Base-by-base conservation (phyloP, 2,329 filamentous ascomycete species). In the Aspergillus ruber region DNA sequence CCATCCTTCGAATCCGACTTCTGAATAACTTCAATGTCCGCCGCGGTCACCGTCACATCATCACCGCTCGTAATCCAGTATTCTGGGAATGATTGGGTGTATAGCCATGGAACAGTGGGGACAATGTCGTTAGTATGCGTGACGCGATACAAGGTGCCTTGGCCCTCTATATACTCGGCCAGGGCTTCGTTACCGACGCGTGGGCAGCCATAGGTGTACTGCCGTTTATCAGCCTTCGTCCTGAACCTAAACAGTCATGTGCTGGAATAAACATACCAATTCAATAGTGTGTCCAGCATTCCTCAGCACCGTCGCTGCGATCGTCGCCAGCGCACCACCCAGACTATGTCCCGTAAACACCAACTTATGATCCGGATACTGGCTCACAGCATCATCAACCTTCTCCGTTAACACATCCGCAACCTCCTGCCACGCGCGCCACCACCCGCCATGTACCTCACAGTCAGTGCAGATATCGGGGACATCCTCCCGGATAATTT, bases 321-420 rank as follows among this genome's bases (percentile, higher is more conserved):
- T 52, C 2, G 63, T 68, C 2, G 75, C 76, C n/a, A 80, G 53
- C 1, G 77, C 77, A 41, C 64, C 77, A 3, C 77, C 77, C 4
- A 78, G 68, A 46, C 70, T 75, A 55, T 80, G 77, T 1, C 77
- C 77, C 0, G 74, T 76, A 3, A 73, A 52, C 0, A 76, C 64
- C 41, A 79, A 52, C 23, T 61, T 65, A 58, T 71, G 77, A 18
- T 50, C 57, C 0, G 75, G 68, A 53, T 74, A 67, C 2, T 46
- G 44, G 2, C 46, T 18, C 5, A 49, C 33, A 9, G 62, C 62
- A 7, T 54, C 53, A 7, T 64, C 50, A 21, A 79, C 58, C 5
- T 71, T 63, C 0, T 58, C 49, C 5, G 72, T 56, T 2, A 79
- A 62, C 2, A 58, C 56, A 3, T 58, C 52, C 9, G 72, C 64